These are phyloP conservation scores for Sisymbrium altissimum DNA, from an alignment of 345 rosid genomes.

Conservation along the genomic window DNA sequence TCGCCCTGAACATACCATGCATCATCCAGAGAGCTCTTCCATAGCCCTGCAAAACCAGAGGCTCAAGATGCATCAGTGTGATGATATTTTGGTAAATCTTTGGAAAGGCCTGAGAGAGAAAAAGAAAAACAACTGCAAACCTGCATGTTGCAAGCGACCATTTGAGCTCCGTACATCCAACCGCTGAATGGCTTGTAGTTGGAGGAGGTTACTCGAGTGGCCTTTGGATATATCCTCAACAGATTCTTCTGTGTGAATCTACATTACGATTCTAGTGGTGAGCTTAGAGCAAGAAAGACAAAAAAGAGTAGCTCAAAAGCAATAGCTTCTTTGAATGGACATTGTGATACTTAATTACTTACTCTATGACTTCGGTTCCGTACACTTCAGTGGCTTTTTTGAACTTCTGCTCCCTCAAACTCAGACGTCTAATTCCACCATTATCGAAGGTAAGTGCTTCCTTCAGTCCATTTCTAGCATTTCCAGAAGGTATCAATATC, in stretches of 20 bases:
- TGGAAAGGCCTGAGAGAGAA: not conserved
- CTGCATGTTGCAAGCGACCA: slow-evolving; percentile 94
- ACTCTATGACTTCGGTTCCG: slow-evolving; percentile 57
- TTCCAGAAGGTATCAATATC: slow-evolving; percentile 59
- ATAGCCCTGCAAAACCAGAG: slow-evolving; percentile 45
- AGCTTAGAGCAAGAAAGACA: not conserved
- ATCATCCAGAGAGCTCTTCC: slow-evolving; percentile 75
- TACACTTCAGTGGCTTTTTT: slow-evolving; percentile 51
- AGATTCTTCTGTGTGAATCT: slow-evolving; percentile 75
- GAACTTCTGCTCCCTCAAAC: slow-evolving; percentile 61
- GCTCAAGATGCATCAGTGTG: not conserved
- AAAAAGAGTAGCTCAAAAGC: not conserved
- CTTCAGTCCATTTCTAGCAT: slow-evolving; percentile 48
- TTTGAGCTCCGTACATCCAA: slow-evolving; percentile 88
- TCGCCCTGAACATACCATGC: slow-evolving; percentile 74
- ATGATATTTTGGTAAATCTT: not conserved
- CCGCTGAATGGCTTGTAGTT: slow-evolving; percentile 68
- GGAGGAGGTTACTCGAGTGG: slow-evolving; percentile 59
- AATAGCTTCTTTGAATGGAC: not conserved
- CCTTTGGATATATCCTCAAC: slow-evolving; percentile 73
- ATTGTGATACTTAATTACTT: slow-evolving; percentile 18
- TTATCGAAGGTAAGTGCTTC: slow-evolving; percentile 45
- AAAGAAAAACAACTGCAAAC: slow-evolving; percentile 26
- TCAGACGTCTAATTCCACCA: slow-evolving; percentile 56
- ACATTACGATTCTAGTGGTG: not conserved